These are phyloP conservation scores for Postia placenta DNA, from an alignment of 768 basidiomycete genomes.

Conservation along the genomic window DNA sequence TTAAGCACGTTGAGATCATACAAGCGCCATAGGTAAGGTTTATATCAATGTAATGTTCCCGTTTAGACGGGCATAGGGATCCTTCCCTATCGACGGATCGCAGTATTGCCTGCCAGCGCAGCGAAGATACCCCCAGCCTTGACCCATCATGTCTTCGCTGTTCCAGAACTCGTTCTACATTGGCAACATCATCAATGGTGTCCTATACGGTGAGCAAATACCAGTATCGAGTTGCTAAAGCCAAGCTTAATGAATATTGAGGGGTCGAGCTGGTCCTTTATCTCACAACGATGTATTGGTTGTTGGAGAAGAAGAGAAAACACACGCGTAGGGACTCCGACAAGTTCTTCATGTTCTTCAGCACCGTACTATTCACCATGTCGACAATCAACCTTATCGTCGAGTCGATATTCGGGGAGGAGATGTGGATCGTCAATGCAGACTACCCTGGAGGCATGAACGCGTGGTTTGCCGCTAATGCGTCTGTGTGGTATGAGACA, in stretches of 20 bases:
- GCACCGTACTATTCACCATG: conserved; percentile 23
- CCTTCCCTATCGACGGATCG: too few relatives aligned
- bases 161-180: too few relatives aligned
- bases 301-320: conserved; percentile 6
- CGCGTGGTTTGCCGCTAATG: conserved; percentile 25
- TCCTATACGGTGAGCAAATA: conserved; percentile 20
- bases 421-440: conserved; percentile 30
- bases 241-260: conserved; percentile 4
- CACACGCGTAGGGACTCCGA: background rate
- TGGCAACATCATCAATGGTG: conserved; percentile 22
- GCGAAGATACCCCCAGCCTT: too few relatives aligned
- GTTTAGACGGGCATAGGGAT: too few relatives aligned
- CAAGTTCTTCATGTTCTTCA: conserved; percentile 11
- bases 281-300: conserved; percentile 16
- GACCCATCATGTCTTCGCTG: too few relatives aligned
- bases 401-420: conserved; percentile 27
- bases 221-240: background rate
- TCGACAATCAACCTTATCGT: conserved; percentile 27
- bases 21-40: too few relatives aligned
- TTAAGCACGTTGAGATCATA: too few relatives aligned
- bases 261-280: conserved; percentile 24
- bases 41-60: too few relatives aligned
- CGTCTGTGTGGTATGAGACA: conserved; percentile 26
- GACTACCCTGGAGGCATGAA: conserved; percentile 30
- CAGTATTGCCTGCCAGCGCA: too few relatives aligned